Evolutionary conservation across 2,329 filamentous ascomycete genomes (phyloP).

Genomic region (Lachnum nothofagi): DNA sequence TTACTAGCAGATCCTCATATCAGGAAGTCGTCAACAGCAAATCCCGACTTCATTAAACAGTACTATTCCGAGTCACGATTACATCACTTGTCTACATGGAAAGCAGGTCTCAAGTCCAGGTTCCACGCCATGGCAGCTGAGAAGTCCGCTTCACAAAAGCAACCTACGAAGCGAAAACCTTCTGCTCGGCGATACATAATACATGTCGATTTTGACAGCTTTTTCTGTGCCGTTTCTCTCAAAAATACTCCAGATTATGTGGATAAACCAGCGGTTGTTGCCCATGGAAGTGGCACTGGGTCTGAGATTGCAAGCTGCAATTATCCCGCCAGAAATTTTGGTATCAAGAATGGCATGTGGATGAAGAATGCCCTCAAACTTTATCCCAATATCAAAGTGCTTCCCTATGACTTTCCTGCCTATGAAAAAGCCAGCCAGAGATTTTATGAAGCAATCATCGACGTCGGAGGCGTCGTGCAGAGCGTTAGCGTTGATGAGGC

Average conservation of each 20-base stretch:
- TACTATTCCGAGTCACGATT: conserved; percentile 93
- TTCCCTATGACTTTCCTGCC: conserved; percentile 93
- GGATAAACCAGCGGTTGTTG: conserved; percentile 80
- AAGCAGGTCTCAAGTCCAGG: conserved; percentile 83
- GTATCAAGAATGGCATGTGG: conserved; percentile 98
- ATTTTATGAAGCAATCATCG: conserved; percentile 82
- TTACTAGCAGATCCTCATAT: conserved; percentile 79
- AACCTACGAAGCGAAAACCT: conserved; percentile 45
- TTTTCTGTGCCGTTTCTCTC: conserved; percentile 89
- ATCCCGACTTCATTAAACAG: conserved; percentile 88
- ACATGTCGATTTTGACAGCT: conserved; percentile 97
- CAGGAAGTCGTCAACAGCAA: conserved; percentile 82
- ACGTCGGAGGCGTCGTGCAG: conserved; percentile 77
- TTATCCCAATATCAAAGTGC: conserved; percentile 77
- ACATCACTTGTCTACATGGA: conserved; percentile 95
- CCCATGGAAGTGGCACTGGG: conserved; percentile 76
- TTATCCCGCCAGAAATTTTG: conserved; percentile 79
- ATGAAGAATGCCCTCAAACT: conserved; percentile 84
- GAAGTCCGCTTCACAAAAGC: conserved; percentile 48
- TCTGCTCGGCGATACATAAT: conserved; percentile 76
- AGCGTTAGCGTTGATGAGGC: conserved; percentile 97
- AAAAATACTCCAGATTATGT: conserved; percentile 70
- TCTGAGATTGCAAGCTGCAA: conserved; percentile 98
- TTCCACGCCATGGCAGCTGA: conserved; percentile 77
- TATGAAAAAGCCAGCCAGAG: conserved; percentile 86